These are phyloP conservation scores for Tulasnella sp. DNA, from an alignment of 768 basidiomycete species.

Conservation along the genomic window DNA sequence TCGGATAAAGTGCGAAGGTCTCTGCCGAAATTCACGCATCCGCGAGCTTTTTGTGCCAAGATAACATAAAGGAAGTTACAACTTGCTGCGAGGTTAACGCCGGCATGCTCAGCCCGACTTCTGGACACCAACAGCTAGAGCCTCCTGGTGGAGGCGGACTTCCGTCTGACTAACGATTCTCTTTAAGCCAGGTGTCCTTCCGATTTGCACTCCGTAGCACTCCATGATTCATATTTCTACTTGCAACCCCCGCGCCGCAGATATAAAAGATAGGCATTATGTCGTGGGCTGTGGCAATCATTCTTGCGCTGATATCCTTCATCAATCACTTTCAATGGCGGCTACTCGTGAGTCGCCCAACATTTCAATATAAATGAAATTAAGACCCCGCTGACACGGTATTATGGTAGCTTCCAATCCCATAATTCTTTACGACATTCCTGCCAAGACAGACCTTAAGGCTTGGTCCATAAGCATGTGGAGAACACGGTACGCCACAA, in stretches of 20 bases:
- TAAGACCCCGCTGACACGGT: not conserved
- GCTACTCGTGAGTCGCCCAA: not conserved
- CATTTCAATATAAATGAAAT: not conserved
- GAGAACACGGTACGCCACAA: slow-evolving; percentile 8
- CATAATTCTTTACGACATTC: slow-evolving; percentile 21
- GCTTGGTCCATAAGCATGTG: slow-evolving; percentile 12
- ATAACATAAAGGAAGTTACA: too few species aligned
- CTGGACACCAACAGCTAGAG: not conserved
- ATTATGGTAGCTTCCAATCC: not conserved
- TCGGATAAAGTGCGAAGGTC: not conserved
- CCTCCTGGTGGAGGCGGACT: not conserved
- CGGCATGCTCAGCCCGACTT: not conserved
- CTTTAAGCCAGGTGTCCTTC: not conserved
- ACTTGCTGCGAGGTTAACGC: not conserved
- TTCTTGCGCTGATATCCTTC: too few species aligned
- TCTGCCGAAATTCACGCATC: not conserved
- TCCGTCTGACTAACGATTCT: not conserved
- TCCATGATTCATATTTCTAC: too few species aligned
- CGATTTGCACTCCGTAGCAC: too few species aligned
- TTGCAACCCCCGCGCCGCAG: too few species aligned
- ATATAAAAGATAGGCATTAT: not conserved
- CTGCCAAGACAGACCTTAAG: not conserved
- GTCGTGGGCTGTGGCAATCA: too few species aligned
- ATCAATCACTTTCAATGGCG: not conserved
- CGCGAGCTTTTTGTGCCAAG: not conserved